These are phyloP conservation scores for Dioscorea dumetorum DNA, from an alignment of 106 monocot species.

Conservation along the genomic window DNA sequence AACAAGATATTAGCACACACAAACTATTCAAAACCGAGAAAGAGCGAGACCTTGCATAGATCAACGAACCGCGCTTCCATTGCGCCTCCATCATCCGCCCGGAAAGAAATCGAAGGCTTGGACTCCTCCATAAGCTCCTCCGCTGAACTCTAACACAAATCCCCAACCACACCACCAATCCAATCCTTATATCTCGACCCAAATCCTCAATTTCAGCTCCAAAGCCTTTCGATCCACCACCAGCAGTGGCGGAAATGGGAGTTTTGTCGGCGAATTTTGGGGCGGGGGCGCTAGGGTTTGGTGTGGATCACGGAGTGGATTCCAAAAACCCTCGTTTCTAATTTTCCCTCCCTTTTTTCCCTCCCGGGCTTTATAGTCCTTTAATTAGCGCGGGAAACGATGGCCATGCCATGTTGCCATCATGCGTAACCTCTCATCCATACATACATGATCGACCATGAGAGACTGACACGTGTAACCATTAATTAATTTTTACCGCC, in stretches of 20 bases:
- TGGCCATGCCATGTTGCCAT: neutral
- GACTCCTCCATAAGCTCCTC: conserved; percentile 14
- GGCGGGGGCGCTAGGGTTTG: neutral
- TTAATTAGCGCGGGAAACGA: neutral
- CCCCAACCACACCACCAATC: neutral
- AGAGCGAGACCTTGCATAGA: conserved; percentile 61
- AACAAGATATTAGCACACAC: neutral
- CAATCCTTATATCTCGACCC: neutral
- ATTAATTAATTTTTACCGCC: neutral
- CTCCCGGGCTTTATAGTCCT: neutral
- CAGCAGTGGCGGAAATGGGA: neutral
- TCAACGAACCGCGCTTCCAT: conserved; percentile 67
- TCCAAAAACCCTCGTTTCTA: neutral
- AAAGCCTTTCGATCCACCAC: neutral
- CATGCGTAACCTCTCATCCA: neutral
- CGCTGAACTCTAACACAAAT: conserved; percentile 5
- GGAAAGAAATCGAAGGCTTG: conserved; percentile 17
- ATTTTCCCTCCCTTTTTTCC: conserved; percentile 1
- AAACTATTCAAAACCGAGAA: neutral
- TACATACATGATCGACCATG: neutral
- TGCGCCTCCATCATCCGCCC: conserved; percentile 21
- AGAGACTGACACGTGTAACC: conserved; percentile 2
- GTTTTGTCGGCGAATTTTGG: neutral
- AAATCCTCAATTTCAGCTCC: too few species aligned
- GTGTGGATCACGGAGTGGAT: neutral